Base-by-base conservation (phyloP, 1,284 basidiomycete genomes). In the Boletellus sp. region DNA sequence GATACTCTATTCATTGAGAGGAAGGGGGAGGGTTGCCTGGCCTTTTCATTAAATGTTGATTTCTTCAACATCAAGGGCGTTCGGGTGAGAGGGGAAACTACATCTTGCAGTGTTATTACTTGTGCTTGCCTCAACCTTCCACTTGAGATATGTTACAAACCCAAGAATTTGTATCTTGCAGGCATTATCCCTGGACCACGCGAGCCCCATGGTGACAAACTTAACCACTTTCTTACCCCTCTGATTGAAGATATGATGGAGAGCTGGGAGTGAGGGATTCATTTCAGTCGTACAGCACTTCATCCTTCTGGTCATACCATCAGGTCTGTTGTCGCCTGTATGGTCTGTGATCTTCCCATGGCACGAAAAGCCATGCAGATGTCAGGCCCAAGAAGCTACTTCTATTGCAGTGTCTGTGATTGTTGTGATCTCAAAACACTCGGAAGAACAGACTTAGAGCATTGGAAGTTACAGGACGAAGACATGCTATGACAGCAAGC, bases 371-470 rank as follows among this genome's bases (percentile, higher is more conserved):
- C 54, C 20, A 46, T 27, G 0, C 55, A 48, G 21, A 9, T 53
- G 14, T 42, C 30, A 11, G 27, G 6, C 1, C 13, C 25, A 4
- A 52, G 13, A 1, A 52, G 50, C 14, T 41, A 55, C 8, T 54
- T 62, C 30, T 69, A 69, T 42, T 74, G 72, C 36, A 61, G 60
- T 0, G 43, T 60, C 4, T 72, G 72, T 47, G 42, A 58, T 7
- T 54, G 45, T 22, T 33, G 1, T 9, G 23, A 37, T 11, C 19
- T 17, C 5, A 17, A 16, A 6, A 49, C 19, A 30, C 54, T 66
- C 2, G 35, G 47, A 0, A 50, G 59, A 2, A 50, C 53, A n/a
- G 59, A 70, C 20, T 58, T 69, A 14, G 39, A 60, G 9, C 17
- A 11, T 20, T 69, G 64, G 66, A 43, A 40, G 1, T 43, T 41